These are phyloP conservation scores for Prillingera fragicola DNA, from an alignment of 1,284 basidiomycete species.

Conservation along the genomic window DNA sequence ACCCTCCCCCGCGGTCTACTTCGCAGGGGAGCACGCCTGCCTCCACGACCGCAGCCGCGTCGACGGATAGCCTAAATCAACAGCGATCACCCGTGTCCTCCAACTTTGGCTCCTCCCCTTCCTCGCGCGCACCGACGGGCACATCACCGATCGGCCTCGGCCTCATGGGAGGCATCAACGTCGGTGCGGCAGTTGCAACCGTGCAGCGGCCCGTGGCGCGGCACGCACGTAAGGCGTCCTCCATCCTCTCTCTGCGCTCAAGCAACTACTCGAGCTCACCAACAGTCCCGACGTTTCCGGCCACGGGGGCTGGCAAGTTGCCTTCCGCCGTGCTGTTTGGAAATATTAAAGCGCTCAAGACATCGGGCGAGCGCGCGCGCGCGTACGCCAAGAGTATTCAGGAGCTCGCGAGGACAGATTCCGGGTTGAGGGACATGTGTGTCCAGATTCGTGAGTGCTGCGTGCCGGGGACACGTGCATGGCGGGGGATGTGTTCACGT, in stretches of 20 bases:
- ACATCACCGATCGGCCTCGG: conserved; percentile 10
- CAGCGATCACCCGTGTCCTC: too few species aligned
- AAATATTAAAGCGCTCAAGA: conserved; percentile 61
- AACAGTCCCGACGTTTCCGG: conserved; percentile 13
- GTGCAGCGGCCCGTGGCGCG: conserved; percentile 1
- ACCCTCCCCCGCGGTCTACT: conserved; percentile 1
- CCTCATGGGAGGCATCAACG: conserved; percentile 1
- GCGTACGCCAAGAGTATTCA: conserved; percentile 79
- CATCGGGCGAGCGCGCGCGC: conserved; percentile 63
- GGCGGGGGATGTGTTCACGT: not conserved
- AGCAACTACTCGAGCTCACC: conserved; percentile 26
- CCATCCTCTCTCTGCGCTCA: conserved; percentile 26
- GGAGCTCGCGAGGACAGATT: conserved; percentile 68
- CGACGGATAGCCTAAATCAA: too few species aligned
- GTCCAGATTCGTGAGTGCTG: conserved; percentile 57
- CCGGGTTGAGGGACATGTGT: conserved; percentile 74
- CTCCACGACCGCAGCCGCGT: too few species aligned
- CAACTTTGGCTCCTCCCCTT: conserved; percentile 7
- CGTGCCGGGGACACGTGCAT: too few species aligned
- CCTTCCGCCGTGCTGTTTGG: conserved; percentile 69
- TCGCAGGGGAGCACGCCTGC: conserved; percentile 2
- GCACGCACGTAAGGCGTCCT: conserved; percentile 24
- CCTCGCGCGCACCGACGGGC: conserved; percentile 45
- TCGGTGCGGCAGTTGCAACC: not conserved
- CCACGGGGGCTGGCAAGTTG: conserved; percentile 53